Conservation (phyloP, 768 basidiomycete species). For the Mycena venus region DNA sequence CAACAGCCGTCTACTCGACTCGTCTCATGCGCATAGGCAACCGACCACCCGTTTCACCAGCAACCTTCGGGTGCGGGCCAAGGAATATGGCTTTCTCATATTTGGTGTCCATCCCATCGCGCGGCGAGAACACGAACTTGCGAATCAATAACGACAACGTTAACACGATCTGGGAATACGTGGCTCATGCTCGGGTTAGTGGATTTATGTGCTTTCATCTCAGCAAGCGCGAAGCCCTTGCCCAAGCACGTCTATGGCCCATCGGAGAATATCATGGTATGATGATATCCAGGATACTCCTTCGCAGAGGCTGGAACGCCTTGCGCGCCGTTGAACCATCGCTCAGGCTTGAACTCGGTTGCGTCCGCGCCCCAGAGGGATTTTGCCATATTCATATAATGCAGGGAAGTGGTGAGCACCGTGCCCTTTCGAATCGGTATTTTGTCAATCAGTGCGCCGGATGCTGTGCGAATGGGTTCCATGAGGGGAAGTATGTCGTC, state of each 20-base stretch:
- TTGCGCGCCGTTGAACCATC: slow-evolving; percentile 33
- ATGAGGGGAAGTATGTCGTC: slow-evolving; percentile 28
- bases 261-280: slow-evolving; percentile 45
- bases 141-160: background rate
- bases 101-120: slow-evolving; percentile 6
- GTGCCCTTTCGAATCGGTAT: slow-evolving; percentile 30
- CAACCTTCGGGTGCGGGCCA: slow-evolving; percentile 36
- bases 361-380: slow-evolving; percentile 45
- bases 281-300: slow-evolving; percentile 41
- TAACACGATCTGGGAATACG: background rate
- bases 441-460: slow-evolving; percentile 18
- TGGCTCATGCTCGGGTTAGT: background rate
- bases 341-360: slow-evolving; percentile 37
- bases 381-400: slow-evolving; percentile 36
- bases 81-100: background rate
- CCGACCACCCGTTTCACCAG: slow-evolving; percentile 30
- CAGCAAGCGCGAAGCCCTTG: slow-evolving; percentile 42
- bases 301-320: slow-evolving; percentile 20
- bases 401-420: slow-evolving; percentile 29
- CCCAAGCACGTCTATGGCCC: slow-evolving; percentile 45
- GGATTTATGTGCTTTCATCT: slow-evolving; percentile 39
- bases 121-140: slow-evolving; percentile 5
- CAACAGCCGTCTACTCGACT: slow-evolving; percentile 25
- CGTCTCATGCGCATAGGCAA: slow-evolving; percentile 38
- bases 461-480: slow-evolving; percentile 9